phyloP scores from a whole-genome alignment of 176 grass and related monocot species.

The Rhynchospora breviuscula region DNA sequence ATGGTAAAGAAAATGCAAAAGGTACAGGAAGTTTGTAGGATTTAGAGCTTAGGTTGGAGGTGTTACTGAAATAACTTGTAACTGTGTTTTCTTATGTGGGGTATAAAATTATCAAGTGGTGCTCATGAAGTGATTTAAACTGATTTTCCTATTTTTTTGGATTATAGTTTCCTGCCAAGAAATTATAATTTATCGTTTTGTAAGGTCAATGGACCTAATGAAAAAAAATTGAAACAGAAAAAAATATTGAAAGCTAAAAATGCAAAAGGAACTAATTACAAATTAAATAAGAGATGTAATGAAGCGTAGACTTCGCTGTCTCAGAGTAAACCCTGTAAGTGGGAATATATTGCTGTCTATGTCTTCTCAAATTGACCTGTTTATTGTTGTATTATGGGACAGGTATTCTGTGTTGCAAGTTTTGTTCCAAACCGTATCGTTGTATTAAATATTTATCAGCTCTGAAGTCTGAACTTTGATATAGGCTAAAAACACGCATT shows the following conservation, averaged over 20 bases:
- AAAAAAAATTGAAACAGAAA: not conserved
- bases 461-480: too few relatives aligned
- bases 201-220: not conserved
- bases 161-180: not conserved
- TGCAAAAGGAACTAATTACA: not conserved
- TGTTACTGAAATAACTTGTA: constrained; percentile 18
- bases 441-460: too few relatives aligned
- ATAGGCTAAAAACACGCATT: too few relatives aligned
- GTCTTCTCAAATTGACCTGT: not conserved
- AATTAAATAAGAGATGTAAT: not conserved
- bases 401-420: too few relatives aligned
- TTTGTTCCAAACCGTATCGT: too few relatives aligned
- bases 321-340: too few relatives aligned
- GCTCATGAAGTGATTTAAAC: constrained; percentile 1
- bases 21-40: constrained; percentile 10
- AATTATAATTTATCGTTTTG: not conserved
- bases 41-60: constrained; percentile 20
- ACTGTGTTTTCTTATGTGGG: not conserved
- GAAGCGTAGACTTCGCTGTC: not conserved
- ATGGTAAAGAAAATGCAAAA: constrained; percentile 21
- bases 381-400: not conserved
- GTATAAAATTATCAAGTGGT: constrained; percentile 12
- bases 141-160: not conserved
- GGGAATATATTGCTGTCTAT: not conserved
- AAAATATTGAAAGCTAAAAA: not conserved